Percentiles rank a stretch among this genome's conserved stretches.
These are phyloP conservation scores for Nicotiana obtusifolia DNA, from an alignment of 257 asterid genomes.

Conservation along the genomic window DNA sequence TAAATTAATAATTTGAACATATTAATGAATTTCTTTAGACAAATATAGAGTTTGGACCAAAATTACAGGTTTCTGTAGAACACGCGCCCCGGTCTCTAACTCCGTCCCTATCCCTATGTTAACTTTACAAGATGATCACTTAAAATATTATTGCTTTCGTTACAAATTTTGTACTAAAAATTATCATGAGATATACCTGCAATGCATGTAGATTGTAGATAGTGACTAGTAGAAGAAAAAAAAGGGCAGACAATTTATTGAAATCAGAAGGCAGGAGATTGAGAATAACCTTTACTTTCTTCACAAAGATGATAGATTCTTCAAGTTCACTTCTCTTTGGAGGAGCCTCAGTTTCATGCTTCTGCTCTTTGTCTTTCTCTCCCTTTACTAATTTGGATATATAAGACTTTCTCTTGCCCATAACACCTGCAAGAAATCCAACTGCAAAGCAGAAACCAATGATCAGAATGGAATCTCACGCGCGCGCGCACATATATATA, in stretches of 20 bases:
- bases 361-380: conserved; percentile 65
- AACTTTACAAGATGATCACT: background rate
- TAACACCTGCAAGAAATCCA: conserved; percentile 84
- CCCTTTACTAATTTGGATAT: conserved; percentile 50
- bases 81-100: too few relatives aligned
- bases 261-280: background rate
- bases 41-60: too few relatives aligned
- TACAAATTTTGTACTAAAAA: too few relatives aligned
- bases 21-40: too few relatives aligned
- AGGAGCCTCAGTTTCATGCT: conserved; percentile 53
- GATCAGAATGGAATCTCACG: conserved; percentile 17
- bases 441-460: conserved; percentile 41
- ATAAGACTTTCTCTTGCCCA: conserved; percentile 81
- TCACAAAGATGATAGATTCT: background rate
- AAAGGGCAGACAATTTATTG: background rate
- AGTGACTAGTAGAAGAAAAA: too few relatives aligned
- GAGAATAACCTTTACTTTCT: background rate
- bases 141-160: background rate
- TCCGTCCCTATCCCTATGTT: background rate
- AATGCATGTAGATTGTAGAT: too few relatives aligned
- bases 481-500: background rate
- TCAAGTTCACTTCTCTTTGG: background rate
- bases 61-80: too few relatives aligned
- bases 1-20: too few relatives aligned
- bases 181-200: background rate